phyloP scores from a whole-genome alignment of 75 land plant genomes.

The Picea sitchensis region DNA sequence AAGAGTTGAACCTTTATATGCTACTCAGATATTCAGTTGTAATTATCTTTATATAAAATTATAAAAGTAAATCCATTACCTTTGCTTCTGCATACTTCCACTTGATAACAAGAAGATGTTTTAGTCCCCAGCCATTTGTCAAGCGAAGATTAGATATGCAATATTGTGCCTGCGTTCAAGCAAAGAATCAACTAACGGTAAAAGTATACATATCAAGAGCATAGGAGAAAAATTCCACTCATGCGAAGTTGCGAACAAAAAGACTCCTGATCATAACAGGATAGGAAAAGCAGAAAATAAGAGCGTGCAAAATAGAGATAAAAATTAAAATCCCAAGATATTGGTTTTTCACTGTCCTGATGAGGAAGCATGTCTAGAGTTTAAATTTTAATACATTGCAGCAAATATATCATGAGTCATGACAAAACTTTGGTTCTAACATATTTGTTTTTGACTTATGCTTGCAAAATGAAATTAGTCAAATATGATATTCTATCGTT shows the following conservation, averaged over 20 bases:
- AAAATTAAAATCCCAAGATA: not conserved
- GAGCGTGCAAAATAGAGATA: not conserved
- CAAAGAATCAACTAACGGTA: not conserved
- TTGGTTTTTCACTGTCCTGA: too few relatives aligned
- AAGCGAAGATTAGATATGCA: constrained; percentile 38
- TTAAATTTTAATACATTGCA: not conserved
- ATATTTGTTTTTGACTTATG: not conserved
- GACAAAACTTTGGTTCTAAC: too few relatives aligned
- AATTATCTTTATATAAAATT: not conserved
- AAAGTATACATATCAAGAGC: too few relatives aligned
- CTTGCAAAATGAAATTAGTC: not conserved
- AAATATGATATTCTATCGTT: not conserved
- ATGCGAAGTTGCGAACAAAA: not conserved
- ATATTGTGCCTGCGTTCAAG: constrained; percentile 46
- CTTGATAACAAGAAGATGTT: constrained; percentile 67
- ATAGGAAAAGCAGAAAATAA: not conserved
- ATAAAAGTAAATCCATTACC: constrained; percentile 33
- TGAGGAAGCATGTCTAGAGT: not conserved
- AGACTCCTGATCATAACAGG: not conserved
- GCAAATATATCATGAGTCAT: not conserved
- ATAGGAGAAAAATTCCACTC: too few relatives aligned
- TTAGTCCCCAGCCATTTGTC: constrained; percentile 69
- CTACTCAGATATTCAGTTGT: not conserved
- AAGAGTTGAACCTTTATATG: not conserved
- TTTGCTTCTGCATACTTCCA: constrained; percentile 89